phyloP scores from a whole-genome alignment of 2,329 filamentous ascomycete species.

The Arthrobotrys musiformis region DNA sequence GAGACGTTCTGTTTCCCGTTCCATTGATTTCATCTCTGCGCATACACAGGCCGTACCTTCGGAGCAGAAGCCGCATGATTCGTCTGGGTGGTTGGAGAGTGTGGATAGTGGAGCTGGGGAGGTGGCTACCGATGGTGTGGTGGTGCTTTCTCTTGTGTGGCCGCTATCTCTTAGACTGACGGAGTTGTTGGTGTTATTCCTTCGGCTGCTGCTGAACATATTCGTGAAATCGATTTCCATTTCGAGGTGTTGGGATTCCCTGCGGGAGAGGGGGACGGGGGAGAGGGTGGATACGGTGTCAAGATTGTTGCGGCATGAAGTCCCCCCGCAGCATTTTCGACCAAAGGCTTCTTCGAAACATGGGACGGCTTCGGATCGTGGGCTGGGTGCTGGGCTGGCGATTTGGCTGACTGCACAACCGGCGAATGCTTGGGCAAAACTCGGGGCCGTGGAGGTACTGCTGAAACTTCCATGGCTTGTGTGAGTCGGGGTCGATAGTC shows the following conservation, averaged over 20 bases:
- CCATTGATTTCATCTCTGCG: constrained; percentile 70
- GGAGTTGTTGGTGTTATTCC: constrained; percentile 23
- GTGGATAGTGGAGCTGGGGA: constrained; percentile 66
- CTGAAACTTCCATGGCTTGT: constrained; percentile 43
- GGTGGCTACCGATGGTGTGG: constrained; percentile 64
- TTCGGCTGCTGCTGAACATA: constrained; percentile 44
- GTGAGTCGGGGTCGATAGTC: constrained; percentile 9
- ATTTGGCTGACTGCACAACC: constrained; percentile 55
- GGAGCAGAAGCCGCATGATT: constrained; percentile 83
- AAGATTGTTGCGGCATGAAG: constrained; percentile 37
- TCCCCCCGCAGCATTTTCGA: constrained; percentile 50
- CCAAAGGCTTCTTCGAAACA: constrained; percentile 54
- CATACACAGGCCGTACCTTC: constrained; percentile 85
- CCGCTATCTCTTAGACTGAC: background rate
- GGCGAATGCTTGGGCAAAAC: constrained; percentile 37
- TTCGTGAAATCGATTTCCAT: constrained; percentile 79
- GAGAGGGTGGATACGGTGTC: constrained; percentile 49
- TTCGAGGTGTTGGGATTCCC: constrained; percentile 59
- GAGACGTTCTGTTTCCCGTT: constrained; percentile 55
- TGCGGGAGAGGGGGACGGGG: constrained; percentile 26
- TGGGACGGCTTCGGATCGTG: constrained; percentile 43
- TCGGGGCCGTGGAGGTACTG: constrained; percentile 42
- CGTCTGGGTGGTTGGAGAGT: constrained; percentile 65
- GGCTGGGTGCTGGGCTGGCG: constrained; percentile 58
- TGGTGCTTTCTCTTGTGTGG: background rate